phyloP scores from a whole-genome alignment of 1,139 yeast genomes.

The Pichia sp. region DNA sequence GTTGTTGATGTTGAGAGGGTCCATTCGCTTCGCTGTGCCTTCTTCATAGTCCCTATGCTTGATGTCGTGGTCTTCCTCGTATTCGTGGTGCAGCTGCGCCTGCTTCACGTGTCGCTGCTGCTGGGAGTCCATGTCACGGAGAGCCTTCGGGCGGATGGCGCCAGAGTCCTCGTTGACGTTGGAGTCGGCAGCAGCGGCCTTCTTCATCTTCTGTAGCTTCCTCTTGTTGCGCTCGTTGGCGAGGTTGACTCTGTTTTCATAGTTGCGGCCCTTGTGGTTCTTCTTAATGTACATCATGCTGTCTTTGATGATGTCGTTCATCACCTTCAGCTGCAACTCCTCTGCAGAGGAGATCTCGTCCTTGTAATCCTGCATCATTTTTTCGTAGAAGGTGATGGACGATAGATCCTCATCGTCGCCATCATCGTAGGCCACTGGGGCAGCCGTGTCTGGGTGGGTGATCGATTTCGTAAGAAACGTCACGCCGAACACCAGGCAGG shows the following conservation, averaged over 20 bases:
- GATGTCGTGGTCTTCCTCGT: background rate
- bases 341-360: conserved; percentile 3
- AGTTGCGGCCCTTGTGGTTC: background rate
- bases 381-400: conserved; percentile 6
- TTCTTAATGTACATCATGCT: background rate
- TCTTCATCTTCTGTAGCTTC: background rate
- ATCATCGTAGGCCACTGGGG: background rate
- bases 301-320: conserved; percentile 1
- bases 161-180: background rate
- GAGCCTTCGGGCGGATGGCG: background rate
- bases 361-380: conserved; percentile 4
- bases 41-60: background rate
- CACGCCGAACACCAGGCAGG: background rate
- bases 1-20: background rate
- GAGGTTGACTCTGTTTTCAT: background rate
- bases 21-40: background rate
- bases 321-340: conserved; percentile 2
- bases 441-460: background rate
- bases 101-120: background rate
- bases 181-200: background rate
- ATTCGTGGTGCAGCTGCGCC: background rate
- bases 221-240: conserved; percentile 1
- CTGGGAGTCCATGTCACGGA: background rate
- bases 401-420: background rate
- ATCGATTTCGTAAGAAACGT: background rate